phyloP scores from a whole-genome alignment of 768 basidiomycete genomes.

The Mycena haematopus region DNA sequence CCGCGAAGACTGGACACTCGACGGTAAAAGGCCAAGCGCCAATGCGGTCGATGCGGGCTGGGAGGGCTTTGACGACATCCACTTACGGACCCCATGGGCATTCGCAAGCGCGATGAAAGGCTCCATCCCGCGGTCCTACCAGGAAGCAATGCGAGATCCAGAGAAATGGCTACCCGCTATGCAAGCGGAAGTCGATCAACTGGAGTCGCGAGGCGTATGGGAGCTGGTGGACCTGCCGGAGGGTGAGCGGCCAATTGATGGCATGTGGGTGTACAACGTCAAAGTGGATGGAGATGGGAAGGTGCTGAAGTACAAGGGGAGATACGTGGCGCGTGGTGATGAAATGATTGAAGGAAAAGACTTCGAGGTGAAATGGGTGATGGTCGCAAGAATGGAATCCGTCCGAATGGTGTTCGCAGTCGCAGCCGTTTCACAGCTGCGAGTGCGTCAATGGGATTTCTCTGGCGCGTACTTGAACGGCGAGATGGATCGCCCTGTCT shows the following conservation, averaged over 20 bases:
- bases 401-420: conserved; percentile 20
- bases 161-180: not conserved
- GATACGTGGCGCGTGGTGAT: conserved; percentile 34
- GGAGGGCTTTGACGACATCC: not conserved
- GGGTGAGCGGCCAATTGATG: not conserved
- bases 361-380: conserved; percentile 16
- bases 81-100: not conserved
- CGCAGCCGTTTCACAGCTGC: not conserved
- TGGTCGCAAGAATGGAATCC: conserved; percentile 18
- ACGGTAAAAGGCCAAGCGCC: not conserved
- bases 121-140: not conserved
- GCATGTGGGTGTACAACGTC: not conserved
- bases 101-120: not conserved
- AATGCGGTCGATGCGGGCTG: not conserved
- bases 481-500: conserved; percentile 2
- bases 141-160: not conserved
- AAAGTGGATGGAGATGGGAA: not conserved
- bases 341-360: conserved; percentile 5
- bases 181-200: not conserved
- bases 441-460: conserved; percentile 9
- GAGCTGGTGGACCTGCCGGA: not conserved
- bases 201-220: not conserved
- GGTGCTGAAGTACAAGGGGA: conserved; percentile 39
- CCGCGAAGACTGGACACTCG: conserved; percentile 14
- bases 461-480: conserved; percentile 12